Conservation (phyloP, 805 yeast species). For the Candida saitoana region DNA sequence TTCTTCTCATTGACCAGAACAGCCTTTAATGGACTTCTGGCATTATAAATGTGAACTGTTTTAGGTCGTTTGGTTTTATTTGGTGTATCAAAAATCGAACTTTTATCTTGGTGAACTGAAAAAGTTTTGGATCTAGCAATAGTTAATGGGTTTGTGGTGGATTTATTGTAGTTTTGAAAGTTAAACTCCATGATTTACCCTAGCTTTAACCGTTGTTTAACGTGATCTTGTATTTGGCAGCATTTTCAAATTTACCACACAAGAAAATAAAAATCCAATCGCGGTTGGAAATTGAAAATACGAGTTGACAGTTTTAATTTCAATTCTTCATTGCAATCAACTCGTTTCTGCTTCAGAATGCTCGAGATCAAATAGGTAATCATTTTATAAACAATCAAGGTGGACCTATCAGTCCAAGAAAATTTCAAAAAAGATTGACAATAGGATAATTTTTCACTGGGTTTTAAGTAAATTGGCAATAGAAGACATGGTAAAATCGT, state of each 20-base stretch:
- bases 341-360: neutral
- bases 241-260: neutral
- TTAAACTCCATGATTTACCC: conserved; percentile 3
- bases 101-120: neutral
- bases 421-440: too few relatives aligned
- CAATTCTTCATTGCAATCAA: neutral
- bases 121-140: conserved; percentile 1
- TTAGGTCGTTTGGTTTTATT: conserved; percentile 1
- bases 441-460: neutral
- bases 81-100: neutral
- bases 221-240: neutral
- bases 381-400: neutral
- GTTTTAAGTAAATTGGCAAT: neutral
- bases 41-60: conserved; percentile 1
- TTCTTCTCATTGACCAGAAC: neutral
- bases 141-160: neutral
- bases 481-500: conserved; percentile 5
- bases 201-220: neutral
- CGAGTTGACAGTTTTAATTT: too few relatives aligned
- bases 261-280: neutral
- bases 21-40: neutral
- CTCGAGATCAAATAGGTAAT: neutral
- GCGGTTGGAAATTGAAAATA: neutral
- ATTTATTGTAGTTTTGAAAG: conserved; percentile 3
- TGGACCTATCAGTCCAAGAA: neutral